A percentile compares a stretch with the other conserved stretches of the same genome.
These are phyloP conservation scores for Colletotrichum horii DNA, from an alignment of 2,329 filamentous ascomycete species.

Conservation along the genomic window DNA sequence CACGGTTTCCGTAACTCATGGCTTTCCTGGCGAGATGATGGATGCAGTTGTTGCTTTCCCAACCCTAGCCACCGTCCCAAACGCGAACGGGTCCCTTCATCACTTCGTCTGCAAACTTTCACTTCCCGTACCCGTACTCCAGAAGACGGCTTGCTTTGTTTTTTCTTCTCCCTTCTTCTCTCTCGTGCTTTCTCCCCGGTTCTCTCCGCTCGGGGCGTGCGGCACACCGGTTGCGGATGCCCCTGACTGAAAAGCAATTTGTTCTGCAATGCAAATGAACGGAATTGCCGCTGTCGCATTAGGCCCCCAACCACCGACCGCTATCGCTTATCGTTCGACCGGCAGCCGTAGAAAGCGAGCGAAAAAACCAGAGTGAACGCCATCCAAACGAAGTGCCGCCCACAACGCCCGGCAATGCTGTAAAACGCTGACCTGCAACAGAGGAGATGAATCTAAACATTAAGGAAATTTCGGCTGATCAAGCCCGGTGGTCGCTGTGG, in stretches of 20 bases:
- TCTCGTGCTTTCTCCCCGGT: background rate
- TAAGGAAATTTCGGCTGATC: background rate
- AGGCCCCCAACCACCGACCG: background rate
- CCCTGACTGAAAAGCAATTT: background rate
- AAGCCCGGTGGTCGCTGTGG: background rate
- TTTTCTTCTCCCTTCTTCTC: background rate
- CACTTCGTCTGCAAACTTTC: slow-evolving; percentile 8
- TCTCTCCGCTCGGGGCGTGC: slow-evolving; percentile 1
- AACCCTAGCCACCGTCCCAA: background rate
- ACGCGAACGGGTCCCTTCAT: slow-evolving; percentile 10
- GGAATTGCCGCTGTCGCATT: background rate
- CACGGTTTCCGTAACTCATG: background rate
- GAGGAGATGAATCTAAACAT: slow-evolving; percentile 22
- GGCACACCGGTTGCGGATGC: slow-evolving; percentile 8
- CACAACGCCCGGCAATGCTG: slow-evolving; percentile 26
- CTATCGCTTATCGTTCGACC: background rate
- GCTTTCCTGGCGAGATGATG: background rate
- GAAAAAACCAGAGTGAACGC: slow-evolving; percentile 24
- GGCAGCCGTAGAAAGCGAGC: slow-evolving; percentile 11
- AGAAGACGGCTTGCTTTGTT: slow-evolving; percentile 2
- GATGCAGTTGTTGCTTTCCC: background rate
- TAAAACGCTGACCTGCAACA: slow-evolving; percentile 24
- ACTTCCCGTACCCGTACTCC: slow-evolving; percentile 10
- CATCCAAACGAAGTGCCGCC: slow-evolving; percentile 23
- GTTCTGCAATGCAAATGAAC: slow-evolving; percentile 1